Conservation (phyloP, 2,329 filamentous ascomycete species). For the Colletotrichum limetticola region DNA sequence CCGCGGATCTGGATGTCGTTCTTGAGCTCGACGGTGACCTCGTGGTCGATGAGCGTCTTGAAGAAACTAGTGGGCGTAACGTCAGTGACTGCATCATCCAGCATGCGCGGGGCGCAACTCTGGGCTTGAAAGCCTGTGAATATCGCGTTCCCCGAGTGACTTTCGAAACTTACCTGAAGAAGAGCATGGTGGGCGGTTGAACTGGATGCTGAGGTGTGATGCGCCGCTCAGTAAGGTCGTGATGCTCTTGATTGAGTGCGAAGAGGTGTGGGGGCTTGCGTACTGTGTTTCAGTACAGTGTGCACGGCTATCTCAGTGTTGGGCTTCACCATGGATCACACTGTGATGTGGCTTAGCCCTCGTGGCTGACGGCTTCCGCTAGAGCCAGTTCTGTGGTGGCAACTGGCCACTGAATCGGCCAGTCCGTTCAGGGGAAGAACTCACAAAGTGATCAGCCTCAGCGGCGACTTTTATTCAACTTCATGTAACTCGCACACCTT, state of each 20-base stretch:
- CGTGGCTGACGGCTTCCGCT: constrained; percentile 6
- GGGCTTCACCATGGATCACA: not conserved
- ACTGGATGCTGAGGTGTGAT: constrained; percentile 16
- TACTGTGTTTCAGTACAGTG: constrained; percentile 15
- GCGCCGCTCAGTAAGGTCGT: constrained; percentile 26
- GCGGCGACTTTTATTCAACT: not conserved
- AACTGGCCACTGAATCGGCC: constrained; percentile 12
- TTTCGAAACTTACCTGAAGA: constrained; percentile 51
- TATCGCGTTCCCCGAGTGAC: not conserved
- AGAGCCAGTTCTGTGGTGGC: constrained; percentile 3
- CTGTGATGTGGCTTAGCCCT: not conserved
- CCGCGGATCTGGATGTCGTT: constrained; percentile 98
- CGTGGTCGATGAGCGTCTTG: constrained; percentile 97
- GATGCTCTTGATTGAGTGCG: constrained; percentile 18
- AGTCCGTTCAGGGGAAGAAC: constrained; percentile 13
- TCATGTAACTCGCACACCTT: not conserved
- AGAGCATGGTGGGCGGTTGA: constrained; percentile 51
- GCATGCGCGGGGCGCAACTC: not conserved
- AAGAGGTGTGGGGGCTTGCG: constrained; percentile 2
- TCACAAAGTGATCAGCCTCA: not conserved
- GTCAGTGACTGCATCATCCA: not conserved
- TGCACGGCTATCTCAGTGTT: not conserved
- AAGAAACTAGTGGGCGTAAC: constrained; percentile 77
- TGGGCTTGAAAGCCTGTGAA: not conserved
- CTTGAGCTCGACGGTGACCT: constrained; percentile 98